Base-by-base conservation (phyloP, 352 stramenopile genomes). In the Pythium dissotocum region DNA sequence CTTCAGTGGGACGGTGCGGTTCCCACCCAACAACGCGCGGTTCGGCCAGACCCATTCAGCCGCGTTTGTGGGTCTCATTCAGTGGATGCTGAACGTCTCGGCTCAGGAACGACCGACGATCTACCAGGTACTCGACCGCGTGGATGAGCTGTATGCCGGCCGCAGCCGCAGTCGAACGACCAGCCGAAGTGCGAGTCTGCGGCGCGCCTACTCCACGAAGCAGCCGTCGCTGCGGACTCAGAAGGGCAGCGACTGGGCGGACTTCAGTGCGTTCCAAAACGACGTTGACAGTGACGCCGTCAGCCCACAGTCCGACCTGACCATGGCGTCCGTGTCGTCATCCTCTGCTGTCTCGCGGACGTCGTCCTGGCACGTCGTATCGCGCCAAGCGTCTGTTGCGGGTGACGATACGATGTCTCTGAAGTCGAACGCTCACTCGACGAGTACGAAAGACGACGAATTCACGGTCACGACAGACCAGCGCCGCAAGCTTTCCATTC, bases 51-150 rank as follows among this genome's bases (percentile, higher is more conserved):
- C 61, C 30, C 94, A 87, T 69, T 95, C 87, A 5, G 28, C 71
- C n/a, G 76, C 78, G 26, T 83, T 94, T 56, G 55, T 75, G 1
- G 74, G 80, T 42, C 65, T 96, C 8, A 77, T 97, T 38, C 76
- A 80, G 59, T 91, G 75, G 72, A 93, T 97, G 61, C 76, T 97
- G 30, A 84, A 74, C 12, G 75, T 89, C 8, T 76, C 89, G 21
- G 67, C 81, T 2, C 63, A 63, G 3, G 67, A 90, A 28, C 80
- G 91, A 12, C 88, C 89, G 46, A 85, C 77, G 24, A 77, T 95
- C 28, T 71, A 78, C 8, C 73, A 79, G 9, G 72, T 93, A 14
- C 52, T 78, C 1, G 42, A 68, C 13, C 24, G 38, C 13, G 53
- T 72, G 1, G 59, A 70, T 53, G 55, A 71, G 53, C 32, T 69